phyloP scores from a whole-genome alignment of 768 basidiomycete genomes.

The Neoboletus subvelutipes region DNA sequence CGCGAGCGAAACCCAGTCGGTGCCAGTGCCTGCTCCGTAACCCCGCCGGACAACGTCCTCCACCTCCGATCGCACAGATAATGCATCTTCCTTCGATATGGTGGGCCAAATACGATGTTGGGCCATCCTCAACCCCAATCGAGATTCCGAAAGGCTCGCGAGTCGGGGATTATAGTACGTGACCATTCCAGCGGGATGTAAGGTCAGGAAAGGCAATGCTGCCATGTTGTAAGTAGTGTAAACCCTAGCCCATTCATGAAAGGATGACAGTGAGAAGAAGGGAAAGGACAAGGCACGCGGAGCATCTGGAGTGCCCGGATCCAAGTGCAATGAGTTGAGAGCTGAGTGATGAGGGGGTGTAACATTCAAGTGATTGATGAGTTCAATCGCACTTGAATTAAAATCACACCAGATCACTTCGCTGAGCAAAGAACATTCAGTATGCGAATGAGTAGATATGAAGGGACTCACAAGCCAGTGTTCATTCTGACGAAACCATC shows the following conservation, averaged over 20 bases:
- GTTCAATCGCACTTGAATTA: slow-evolving; percentile 1
- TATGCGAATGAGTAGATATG: background rate
- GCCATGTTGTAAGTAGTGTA: slow-evolving; percentile 4
- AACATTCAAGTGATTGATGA: slow-evolving; percentile 3
- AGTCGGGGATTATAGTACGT: slow-evolving; percentile 4
- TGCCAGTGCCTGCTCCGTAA: background rate
- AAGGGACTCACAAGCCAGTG: background rate
- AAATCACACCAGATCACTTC: slow-evolving; percentile 9
- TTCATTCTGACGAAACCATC: slow-evolving; percentile 8
- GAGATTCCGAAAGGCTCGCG: background rate
- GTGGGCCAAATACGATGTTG: slow-evolving; percentile 5
- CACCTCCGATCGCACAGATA: slow-evolving; percentile 2
- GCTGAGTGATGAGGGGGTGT: background rate
- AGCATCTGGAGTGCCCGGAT: slow-evolving; percentile 4
- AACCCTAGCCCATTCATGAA: slow-evolving; percentile 5
- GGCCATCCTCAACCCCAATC: background rate
- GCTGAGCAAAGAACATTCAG: background rate
- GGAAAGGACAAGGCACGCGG: background rate
- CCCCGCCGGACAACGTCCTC: slow-evolving; percentile 3
- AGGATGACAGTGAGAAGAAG: slow-evolving; percentile 3
- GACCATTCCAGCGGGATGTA: slow-evolving; percentile 6
- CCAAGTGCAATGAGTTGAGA: background rate
- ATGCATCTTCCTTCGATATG: slow-evolving; percentile 3
- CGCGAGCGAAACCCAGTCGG: slow-evolving; percentile 4
- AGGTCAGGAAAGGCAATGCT: background rate